These are phyloP conservation scores for Hondaea fermentalgiana DNA, from an alignment of 108 stramenopile species.

Conservation along the genomic window DNA sequence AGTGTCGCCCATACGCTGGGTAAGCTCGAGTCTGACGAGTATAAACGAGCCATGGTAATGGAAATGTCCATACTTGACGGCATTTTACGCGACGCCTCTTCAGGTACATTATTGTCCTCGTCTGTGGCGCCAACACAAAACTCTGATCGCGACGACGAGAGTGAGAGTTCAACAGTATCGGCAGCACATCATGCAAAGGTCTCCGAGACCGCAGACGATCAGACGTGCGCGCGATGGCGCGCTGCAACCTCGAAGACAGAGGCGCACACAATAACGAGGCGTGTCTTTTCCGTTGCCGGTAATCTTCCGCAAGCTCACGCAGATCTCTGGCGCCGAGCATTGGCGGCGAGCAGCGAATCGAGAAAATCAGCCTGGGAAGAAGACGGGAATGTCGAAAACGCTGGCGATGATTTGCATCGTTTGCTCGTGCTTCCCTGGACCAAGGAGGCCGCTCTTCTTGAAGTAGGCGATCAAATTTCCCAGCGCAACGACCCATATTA, in stretches of 20 bases:
- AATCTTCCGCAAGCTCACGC: not conserved
- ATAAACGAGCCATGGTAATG: too few species aligned
- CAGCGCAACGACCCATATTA: not conserved
- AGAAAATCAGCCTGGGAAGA: not conserved
- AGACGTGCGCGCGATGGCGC: not conserved
- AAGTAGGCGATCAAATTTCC: not conserved
- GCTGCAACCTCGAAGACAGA: not conserved
- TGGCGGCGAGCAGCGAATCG: not conserved
- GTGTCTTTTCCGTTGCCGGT: not conserved
- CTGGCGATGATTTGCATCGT: not conserved
- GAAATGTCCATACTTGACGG: too few species aligned
- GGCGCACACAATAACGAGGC: not conserved
- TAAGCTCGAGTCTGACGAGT: too few species aligned
- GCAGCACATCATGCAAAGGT: not conserved
- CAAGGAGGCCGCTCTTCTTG: not conserved
- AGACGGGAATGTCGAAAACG: not conserved
- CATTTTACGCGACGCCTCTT: too few species aligned
- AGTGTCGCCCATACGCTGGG: too few species aligned
- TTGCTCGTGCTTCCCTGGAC: conserved; percentile 4
- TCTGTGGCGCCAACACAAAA: too few species aligned
- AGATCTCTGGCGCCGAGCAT: not conserved
- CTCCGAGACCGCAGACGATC: not conserved
- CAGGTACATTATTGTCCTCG: too few species aligned
- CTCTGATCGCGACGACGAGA: too few species aligned
- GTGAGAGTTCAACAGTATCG: too few species aligned